Evolutionary conservation across 192 early-diverging fungal genomes (phyloP), one percentile per base, ranked within the genome.

Genomic region (Dissophora globulifera): DNA sequence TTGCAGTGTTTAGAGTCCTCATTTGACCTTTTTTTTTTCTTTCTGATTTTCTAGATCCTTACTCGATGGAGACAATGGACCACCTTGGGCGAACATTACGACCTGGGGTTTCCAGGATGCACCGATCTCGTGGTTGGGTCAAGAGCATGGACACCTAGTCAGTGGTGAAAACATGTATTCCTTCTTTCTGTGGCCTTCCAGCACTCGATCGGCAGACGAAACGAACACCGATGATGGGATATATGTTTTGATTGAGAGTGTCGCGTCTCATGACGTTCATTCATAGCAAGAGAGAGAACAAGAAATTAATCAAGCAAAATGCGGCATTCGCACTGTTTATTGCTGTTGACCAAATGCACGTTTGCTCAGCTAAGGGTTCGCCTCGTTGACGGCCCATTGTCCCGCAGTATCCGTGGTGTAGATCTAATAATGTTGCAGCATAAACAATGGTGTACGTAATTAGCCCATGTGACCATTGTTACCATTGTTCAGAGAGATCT

Each of bases 21-120:
- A n/a, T n/a, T n/a, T n/a, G n/a, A n/a, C n/a, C n/a, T n/a, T n/a
- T n/a, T n/a, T n/a, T n/a, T n/a, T n/a, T n/a, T n/a, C n/a, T n/a
- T n/a, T n/a, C n/a, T n/a, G n/a, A n/a, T n/a, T n/a, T n/a, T n/a
- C n/a, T 38, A 78, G 63, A 6, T 48, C 64, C 0, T 33, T 62
- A 11, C 45, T 78, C 33, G 20, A 53, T 23, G 51, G 50, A 6
- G 30, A n/a, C 1, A 12, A 19, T 9, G 35, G 4, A 0, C 46
- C 61, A 7, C 20, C 26, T n/a, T 83, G 79, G 82, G 61, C 57
- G 16, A 67, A 60, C 20, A 42, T 83, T 25, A 83, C 61, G 25
- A 67, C 79, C 3, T 81, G 69, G 59, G 82, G 82, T 6, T 81
- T 83, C 61, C 62, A 78, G 63, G 82, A 83, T 59, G 67, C 82